These are phyloP conservation scores for Hyaloraphidium curvatum DNA, from an alignment of 192 early-diverging fungal genomes.

Conservation along the genomic window DNA sequence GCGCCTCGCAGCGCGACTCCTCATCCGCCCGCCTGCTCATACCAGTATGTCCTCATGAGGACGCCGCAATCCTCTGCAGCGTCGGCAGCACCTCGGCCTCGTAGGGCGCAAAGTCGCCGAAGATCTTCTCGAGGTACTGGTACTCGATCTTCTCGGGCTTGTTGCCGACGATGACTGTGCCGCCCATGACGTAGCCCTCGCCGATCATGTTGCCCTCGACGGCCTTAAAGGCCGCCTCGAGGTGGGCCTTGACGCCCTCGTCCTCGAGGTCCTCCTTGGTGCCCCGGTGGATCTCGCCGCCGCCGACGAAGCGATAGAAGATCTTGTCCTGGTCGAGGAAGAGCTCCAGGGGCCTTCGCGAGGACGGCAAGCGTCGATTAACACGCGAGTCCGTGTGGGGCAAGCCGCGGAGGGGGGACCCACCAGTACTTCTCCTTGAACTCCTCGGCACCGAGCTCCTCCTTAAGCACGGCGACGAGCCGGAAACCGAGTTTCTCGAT, in stretches of 20 bases:
- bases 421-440: constrained; percentile 20
- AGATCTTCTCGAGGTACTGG: constrained; percentile 17
- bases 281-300: constrained; percentile 14
- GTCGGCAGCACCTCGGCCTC: no score
- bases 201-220: no score
- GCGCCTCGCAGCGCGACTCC: no score
- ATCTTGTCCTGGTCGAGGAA: constrained; percentile 18
- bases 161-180: constrained; percentile 16
- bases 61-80: no score
- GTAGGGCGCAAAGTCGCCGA: constrained; percentile 20
- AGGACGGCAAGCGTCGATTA: no score
- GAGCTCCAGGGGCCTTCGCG: no score
- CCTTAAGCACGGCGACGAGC: constrained; percentile 17
- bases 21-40: no score
- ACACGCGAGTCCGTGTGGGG: no score
- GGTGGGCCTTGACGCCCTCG: constrained; percentile 13
- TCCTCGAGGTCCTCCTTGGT: constrained; percentile 18
- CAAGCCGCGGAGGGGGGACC: no score
- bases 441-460: constrained; percentile 18
- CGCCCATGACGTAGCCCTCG: no score
- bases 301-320: constrained; percentile 16
- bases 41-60: no score
- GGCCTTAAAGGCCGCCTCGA: no score
- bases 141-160: constrained; percentile 14
- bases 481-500: constrained; percentile 14